phyloP scores from a whole-genome alignment of 345 rosid genomes.

The Zanthoxylum bungeanum region DNA sequence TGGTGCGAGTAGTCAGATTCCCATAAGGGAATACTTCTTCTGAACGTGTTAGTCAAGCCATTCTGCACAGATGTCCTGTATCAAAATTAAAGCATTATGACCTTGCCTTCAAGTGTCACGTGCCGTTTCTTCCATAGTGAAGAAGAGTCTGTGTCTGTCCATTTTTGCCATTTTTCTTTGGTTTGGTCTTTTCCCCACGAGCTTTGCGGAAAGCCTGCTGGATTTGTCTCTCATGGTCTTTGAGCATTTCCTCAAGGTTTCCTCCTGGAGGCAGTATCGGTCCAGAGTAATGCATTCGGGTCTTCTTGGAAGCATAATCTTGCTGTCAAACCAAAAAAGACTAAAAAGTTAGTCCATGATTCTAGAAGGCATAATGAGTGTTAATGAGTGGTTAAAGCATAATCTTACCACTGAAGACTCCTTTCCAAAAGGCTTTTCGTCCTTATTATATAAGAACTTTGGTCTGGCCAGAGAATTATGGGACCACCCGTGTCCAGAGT shows the following conservation, averaged over 20 bases:
- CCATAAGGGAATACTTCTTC: neutral
- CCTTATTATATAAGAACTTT: constrained; percentile 35
- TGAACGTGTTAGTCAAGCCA: neutral
- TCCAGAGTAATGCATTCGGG: constrained; percentile 65
- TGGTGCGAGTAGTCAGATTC: constrained; percentile 7
- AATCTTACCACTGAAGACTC: constrained; percentile 40
- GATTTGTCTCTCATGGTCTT: constrained; percentile 79
- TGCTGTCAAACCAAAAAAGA: constrained; percentile 25
- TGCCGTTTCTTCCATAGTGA: constrained; percentile 24
- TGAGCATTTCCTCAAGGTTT: constrained; percentile 84
- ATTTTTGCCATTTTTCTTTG: constrained; percentile 17
- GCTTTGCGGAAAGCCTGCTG: constrained; percentile 81
- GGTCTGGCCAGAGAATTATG: constrained; percentile 40
- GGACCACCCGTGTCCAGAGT: constrained; percentile 42
- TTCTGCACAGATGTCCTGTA: constrained; percentile 3
- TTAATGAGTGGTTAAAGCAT: neutral
- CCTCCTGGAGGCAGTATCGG: constrained; percentile 62
- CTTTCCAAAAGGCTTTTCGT: constrained; percentile 24
- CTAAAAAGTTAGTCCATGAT: constrained; percentile 7
- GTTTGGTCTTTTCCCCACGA: constrained; percentile 51
- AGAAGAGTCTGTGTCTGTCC: constrained; percentile 38
- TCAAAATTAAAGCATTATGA: neutral
- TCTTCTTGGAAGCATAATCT: constrained; percentile 36
- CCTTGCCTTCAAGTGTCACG: constrained; percentile 28
- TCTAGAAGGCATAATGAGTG: neutral